Base-by-base conservation (phyloP, 1,284 basidiomycete genomes). In the Ganoderma lucidum region DNA sequence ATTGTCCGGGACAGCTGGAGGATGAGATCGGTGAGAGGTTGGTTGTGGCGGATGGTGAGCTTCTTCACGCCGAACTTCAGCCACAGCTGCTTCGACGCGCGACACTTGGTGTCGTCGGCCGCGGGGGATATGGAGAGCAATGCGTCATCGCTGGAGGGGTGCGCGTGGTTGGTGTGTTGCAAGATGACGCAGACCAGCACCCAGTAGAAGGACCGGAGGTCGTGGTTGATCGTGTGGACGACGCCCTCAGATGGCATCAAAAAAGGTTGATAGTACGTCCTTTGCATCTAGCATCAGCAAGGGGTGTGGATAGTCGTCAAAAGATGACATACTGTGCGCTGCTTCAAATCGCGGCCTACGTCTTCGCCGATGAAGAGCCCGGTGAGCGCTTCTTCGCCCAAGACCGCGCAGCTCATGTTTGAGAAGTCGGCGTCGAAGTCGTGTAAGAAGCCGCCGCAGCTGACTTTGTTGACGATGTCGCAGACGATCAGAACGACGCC, bases 221-320 rank as follows among this genome's bases (percentile, higher is more conserved):
- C 65, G 61, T 67, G 48, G 48, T 10, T 17, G 12, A 62, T 39
- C 19, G 12, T 19, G 23, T 61, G 59, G 10, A 55, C 8, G 9
- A 35, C 12, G 37, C 35, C 48, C 14, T 5, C 15, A 6, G n/a
- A 1, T 2, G 58, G 32, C 39, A 39, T 28, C 17, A 6, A 17
- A 73, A 61, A 4, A 71, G 55, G 0, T 66, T 63, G 30, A 32
- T 63, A 67, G 55, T 56, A 68, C 6, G 72, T 71, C 12, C 72
- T 70, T 70, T 73, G 23, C 5, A 14, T 17, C 6, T 23, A 19
- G 19, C 14, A 19, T 35, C 55, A 35, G 55, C 8, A 17, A 19
- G 32, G 0, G 17, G 32, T 37, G 5, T 32, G 14, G 55, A 19
- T 15, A 6, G 9, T 19, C 14, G 32, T 35, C 30, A 58, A n/a